Conservation (phyloP, 164 flowering plant species). For the Chimonanthus salicifolius region DNA sequence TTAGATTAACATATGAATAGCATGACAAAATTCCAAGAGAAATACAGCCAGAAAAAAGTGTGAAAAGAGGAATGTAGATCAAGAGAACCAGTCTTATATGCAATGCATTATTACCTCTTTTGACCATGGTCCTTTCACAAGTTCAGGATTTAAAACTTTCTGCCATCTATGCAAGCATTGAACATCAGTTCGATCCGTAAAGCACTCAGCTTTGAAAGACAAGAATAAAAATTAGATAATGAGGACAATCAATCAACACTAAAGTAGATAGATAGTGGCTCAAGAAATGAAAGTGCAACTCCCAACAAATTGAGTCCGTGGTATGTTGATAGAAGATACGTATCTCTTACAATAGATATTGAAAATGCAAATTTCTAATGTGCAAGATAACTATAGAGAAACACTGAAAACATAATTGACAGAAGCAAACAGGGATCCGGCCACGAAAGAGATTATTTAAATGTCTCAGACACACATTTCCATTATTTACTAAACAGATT, state of each 20-base stretch:
- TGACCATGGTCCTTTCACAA: slow-evolving; percentile 54
- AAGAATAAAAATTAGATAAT: not conserved
- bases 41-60: not conserved
- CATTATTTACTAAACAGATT: not conserved
- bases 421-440: not conserved
- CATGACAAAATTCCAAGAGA: not conserved
- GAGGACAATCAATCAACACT: not conserved
- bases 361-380: not conserved
- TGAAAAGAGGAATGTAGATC: not conserved
- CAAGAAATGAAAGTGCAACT: not conserved
- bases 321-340: not conserved
- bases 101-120: slow-evolving; percentile 31
- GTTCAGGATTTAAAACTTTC: slow-evolving; percentile 53
- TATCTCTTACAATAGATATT: not conserved
- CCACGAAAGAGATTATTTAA: not conserved
- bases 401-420: not conserved
- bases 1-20: not conserved
- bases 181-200: slow-evolving; percentile 48
- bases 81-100: not conserved
- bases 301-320: not conserved
- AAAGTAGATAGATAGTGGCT: not conserved
- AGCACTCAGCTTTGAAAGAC: slow-evolving; percentile 46
- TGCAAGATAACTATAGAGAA: not conserved
- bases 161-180: slow-evolving; percentile 61
- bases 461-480: not conserved